Conservation (phyloP, 2,329 filamentous ascomycete genomes). For the Byssochlamys sp. region DNA sequence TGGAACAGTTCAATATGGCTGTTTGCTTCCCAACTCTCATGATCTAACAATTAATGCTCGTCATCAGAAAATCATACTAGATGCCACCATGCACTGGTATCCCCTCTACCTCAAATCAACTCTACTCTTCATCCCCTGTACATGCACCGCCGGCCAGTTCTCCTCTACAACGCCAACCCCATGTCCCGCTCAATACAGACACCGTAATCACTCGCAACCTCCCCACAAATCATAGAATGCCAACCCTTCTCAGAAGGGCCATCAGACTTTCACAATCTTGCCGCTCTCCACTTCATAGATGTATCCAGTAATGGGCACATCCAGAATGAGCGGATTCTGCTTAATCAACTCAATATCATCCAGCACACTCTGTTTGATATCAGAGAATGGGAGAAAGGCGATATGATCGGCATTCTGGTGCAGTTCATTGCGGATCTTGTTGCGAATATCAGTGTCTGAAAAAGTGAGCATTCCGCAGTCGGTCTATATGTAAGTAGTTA, state of each 20-base stretch:
- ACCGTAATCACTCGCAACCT: not conserved
- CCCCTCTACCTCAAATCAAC: not conserved
- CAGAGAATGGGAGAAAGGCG: slow-evolving; percentile 57
- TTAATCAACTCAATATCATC: slow-evolving; percentile 58
- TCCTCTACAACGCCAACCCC: not conserved
- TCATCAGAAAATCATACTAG: too few relatives aligned
- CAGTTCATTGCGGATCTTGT: slow-evolving; percentile 49
- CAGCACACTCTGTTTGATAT: slow-evolving; percentile 54
- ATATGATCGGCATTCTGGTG: slow-evolving; percentile 37
- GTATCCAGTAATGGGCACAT: slow-evolving; percentile 60
- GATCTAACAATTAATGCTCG: too few relatives aligned
- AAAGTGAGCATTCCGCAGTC: slow-evolving; percentile 64
- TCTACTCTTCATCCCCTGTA: not conserved
- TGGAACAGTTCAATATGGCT: too few relatives aligned
- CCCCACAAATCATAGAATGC: not conserved
- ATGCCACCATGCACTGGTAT: too few relatives aligned
- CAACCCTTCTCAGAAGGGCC: not conserved
- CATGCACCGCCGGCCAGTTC: not conserved
- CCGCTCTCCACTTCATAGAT: slow-evolving; percentile 71
- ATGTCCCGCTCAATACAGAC: not conserved
- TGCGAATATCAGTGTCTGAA: slow-evolving; percentile 51
- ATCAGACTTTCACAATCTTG: slow-evolving; percentile 35
- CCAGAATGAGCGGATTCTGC: slow-evolving; percentile 48
- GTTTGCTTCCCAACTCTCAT: too few relatives aligned
- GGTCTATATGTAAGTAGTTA: slow-evolving; percentile 40